Conservation (phyloP, 1,284 basidiomycete species). For the Taiwanofungus camphoratus region DNA sequence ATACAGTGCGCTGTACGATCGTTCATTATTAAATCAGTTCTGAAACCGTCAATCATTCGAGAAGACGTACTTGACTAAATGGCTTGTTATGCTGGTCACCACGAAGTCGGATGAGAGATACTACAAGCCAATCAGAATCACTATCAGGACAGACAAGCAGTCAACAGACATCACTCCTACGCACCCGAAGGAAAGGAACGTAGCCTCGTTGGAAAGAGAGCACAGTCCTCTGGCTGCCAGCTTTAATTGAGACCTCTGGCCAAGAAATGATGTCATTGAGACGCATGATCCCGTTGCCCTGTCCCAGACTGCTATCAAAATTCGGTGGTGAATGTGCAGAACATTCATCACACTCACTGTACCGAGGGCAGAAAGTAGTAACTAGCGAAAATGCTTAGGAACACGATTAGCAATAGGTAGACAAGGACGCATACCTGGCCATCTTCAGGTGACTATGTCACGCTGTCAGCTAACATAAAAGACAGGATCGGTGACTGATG, state of each 20-base stretch:
- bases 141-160: neutral
- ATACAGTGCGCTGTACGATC: constrained; percentile 43
- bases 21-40: neutral
- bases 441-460: constrained; percentile 41
- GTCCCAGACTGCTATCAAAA: neutral
- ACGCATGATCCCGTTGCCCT: constrained; percentile 48
- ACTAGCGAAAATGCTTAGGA: constrained; percentile 18
- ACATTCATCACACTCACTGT: constrained; percentile 24
- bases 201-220: constrained; percentile 58
- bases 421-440: constrained; percentile 38
- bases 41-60: neutral
- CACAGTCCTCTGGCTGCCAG: constrained; percentile 28
- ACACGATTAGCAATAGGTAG: neutral
- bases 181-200: constrained; percentile 50
- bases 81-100: constrained; percentile 50
- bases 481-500: neutral
- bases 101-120: constrained; percentile 59
- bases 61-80: constrained; percentile 44
- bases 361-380: constrained; percentile 38
- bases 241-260: constrained; percentile 29
- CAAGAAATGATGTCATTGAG: constrained; percentile 44
- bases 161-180: constrained; percentile 13
- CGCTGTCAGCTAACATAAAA: constrained; percentile 2
- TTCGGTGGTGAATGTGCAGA: neutral
- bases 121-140: constrained; percentile 27